A percentile compares a stretch with the other conserved stretches of the same genome.
Conservation (phyloP, 352 stramenopile species). For the Globisporangium orthogonon region DNA sequence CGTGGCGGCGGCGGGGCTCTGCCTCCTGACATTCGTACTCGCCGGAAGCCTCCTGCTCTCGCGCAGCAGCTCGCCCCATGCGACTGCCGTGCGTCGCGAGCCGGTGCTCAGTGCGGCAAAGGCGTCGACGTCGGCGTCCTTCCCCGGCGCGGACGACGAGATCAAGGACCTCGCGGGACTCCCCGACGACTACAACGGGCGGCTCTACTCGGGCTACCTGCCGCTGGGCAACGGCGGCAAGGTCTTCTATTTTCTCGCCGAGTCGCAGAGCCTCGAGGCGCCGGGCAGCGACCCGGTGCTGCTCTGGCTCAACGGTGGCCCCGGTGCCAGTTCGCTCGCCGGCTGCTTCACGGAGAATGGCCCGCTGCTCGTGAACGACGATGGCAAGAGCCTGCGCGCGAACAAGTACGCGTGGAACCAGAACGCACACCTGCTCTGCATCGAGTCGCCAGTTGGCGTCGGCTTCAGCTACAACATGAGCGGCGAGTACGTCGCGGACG, state of each 20-base stretch:
- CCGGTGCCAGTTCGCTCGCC: conserved; percentile 45
- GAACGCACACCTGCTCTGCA: conserved; percentile 46
- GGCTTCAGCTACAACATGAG: conserved; percentile 63
- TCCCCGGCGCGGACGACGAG: conserved; percentile 34
- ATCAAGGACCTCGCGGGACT: conserved; percentile 37
- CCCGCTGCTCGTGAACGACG: conserved; percentile 50
- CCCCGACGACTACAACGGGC: conserved; percentile 39
- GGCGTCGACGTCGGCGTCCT: conserved; percentile 12
- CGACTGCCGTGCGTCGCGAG: conserved; percentile 2
- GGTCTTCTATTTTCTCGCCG: conserved; percentile 62
- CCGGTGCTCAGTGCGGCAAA: conserved; percentile 1
- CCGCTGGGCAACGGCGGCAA: conserved; percentile 41
- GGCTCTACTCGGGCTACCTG: conserved; percentile 60
- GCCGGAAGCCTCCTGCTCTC: conserved; percentile 13
- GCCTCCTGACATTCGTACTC: conserved; percentile 14
- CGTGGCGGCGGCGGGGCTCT: conserved; percentile 11
- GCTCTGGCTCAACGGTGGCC: conserved; percentile 68
- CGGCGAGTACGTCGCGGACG: conserved; percentile 62
- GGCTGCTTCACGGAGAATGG: conserved; percentile 70
- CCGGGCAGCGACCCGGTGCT: conserved; percentile 39
- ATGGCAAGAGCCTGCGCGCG: conserved; percentile 32
- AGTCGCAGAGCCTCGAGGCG: conserved; percentile 39
- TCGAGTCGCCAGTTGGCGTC: conserved; percentile 57
- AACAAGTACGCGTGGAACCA: conserved; percentile 60
- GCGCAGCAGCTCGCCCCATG: neutral